Evolutionary conservation across 2,329 filamentous ascomycete genomes (phyloP).

Genomic region (Didymella sp.): DNA sequence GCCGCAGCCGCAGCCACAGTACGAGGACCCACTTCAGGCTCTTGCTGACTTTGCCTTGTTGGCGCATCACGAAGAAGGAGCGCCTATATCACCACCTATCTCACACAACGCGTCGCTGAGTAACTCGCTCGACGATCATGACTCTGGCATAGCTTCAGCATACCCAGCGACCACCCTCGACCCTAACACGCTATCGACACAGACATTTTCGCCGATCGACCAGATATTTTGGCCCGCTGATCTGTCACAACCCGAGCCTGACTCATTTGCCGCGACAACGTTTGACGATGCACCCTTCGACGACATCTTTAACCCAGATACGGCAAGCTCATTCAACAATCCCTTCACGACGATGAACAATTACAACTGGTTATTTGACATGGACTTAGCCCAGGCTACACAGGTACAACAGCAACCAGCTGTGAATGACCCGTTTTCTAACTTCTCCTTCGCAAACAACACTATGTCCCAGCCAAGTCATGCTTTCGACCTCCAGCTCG

Average conservation of each 20-base stretch:
- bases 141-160: constrained; percentile 33
- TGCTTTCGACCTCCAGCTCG: constrained; percentile 35
- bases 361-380: constrained; percentile 68
- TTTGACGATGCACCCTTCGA: constrained; percentile 54
- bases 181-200: constrained; percentile 29
- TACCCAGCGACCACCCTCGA: constrained; percentile 30
- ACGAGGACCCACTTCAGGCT: constrained; percentile 25
- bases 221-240: constrained; percentile 45
- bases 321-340: constrained; percentile 69
- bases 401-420: constrained; percentile 22
- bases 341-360: constrained; percentile 69
- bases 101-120: constrained; percentile 40
- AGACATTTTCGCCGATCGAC: constrained; percentile 35
- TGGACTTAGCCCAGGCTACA: constrained; percentile 45
- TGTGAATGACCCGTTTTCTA: constrained; percentile 28
- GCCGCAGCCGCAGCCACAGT: constrained; percentile 8
- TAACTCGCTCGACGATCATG: constrained; percentile 40
- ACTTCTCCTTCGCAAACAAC: constrained; percentile 27
- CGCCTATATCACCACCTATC: constrained; percentile 46
- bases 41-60: constrained; percentile 34
- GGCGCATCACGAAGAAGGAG: constrained; percentile 28
- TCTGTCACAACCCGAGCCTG: constrained; percentile 38
- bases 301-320: constrained; percentile 66
- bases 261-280: constrained; percentile 27
- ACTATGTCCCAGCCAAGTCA: constrained; percentile 30